Conservation (phyloP, 495 filamentous ascomycete genomes). For the Staphylotrichum longicolle region DNA sequence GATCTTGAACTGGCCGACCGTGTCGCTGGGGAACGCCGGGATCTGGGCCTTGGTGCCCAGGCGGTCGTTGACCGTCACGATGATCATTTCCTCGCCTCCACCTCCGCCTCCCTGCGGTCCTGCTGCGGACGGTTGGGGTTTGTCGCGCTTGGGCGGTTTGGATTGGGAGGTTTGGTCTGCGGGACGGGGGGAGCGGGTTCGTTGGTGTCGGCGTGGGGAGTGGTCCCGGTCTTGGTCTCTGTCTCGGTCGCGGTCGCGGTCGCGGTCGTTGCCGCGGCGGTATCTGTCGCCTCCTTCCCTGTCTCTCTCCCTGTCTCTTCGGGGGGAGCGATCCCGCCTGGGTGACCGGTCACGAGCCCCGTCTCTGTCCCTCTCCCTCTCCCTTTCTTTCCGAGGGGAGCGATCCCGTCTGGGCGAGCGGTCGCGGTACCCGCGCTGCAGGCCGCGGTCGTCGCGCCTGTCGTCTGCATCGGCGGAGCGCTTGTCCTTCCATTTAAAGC, state of each 20-base stretch:
- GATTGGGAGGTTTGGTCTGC: constrained; percentile 26
- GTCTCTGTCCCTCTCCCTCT: constrained; percentile 25
- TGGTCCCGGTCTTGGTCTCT: constrained; percentile 11
- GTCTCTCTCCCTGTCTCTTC: constrained; percentile 21
- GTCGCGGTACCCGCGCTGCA: constrained; percentile 55
- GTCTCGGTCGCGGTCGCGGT: constrained; percentile 18
- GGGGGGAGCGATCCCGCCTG: constrained; percentile 10
- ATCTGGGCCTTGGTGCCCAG: constrained; percentile 88
- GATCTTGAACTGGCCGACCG: constrained; percentile 82
- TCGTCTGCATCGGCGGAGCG: constrained; percentile 50
- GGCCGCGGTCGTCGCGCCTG: constrained; percentile 45
- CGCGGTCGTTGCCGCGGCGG: constrained; percentile 11
- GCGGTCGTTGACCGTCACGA: constrained; percentile 88
- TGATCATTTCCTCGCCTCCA: constrained; percentile 77
- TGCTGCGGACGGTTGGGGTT: constrained; percentile 19
- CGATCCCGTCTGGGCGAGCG: constrained; percentile 41
- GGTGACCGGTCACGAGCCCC: constrained; percentile 23
- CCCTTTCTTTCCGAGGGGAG: constrained; percentile 32
- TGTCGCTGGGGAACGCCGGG: constrained; percentile 78
- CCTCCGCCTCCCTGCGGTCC: constrained; percentile 1
- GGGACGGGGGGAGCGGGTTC: constrained; percentile 32
- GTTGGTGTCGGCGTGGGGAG: constrained; percentile 1
- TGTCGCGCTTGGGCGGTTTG: constrained; percentile 9
- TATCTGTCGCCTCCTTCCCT: constrained; percentile 21
- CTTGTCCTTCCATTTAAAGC: constrained; percentile 68